Conservation (phyloP, 2,329 filamentous ascomycete genomes). For the Aphanoascus verrucosus region DNA sequence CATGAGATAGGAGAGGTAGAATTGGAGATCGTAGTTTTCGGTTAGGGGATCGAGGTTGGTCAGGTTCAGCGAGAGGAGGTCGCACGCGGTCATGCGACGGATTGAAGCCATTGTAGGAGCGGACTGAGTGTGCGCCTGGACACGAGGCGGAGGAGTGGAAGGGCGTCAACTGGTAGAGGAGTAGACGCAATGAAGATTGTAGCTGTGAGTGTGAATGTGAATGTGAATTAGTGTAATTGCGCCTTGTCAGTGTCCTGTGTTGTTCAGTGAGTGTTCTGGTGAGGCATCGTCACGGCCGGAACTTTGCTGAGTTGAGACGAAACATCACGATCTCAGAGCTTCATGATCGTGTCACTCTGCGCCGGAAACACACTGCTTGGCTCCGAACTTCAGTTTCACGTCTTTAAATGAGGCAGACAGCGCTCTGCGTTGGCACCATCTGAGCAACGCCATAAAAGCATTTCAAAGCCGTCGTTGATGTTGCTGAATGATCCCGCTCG, state of each 20-base stretch:
- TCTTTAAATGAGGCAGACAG: background rate
- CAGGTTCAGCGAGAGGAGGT: slow-evolving; percentile 80
- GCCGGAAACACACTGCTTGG: background rate
- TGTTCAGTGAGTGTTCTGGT: background rate
- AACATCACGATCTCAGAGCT: background rate
- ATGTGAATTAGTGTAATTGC: no score
- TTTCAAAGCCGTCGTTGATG: background rate
- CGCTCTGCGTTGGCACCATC: slow-evolving; percentile 1
- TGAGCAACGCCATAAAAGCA: background rate
- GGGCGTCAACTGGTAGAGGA: no score
- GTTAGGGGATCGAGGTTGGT: slow-evolving; percentile 94
- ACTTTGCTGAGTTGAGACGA: background rate
- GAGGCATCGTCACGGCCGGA: background rate
- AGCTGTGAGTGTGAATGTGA: no score
- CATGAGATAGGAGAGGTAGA: slow-evolving; percentile 92
- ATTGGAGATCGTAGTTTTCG: slow-evolving; percentile 93
- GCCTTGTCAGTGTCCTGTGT: no score
- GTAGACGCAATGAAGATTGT: no score
- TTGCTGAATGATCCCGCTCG: background rate
- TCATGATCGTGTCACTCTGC: background rate
- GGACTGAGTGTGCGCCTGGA: no score
- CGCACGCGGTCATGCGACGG: slow-evolving; percentile 69
- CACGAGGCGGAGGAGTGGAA: background rate
- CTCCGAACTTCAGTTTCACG: background rate
- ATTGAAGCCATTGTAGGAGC: slow-evolving; percentile 62